Base-by-base conservation (phyloP, 2,329 filamentous ascomycete genomes). In the Sporothrix pallida region DNA sequence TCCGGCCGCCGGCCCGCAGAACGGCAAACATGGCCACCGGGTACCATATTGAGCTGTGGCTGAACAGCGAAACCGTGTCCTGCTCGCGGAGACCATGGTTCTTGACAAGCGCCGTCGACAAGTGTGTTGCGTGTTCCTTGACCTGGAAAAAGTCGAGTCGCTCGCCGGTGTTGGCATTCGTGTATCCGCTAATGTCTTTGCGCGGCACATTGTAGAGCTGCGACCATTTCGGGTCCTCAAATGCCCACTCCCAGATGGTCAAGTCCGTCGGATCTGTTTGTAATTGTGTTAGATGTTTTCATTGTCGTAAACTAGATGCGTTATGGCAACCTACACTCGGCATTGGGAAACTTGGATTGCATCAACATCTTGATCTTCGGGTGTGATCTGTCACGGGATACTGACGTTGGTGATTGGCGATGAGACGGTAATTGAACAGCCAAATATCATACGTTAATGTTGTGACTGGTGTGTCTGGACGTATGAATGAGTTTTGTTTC, bases 1-100 rank as follows among this genome's bases (percentile, higher is more conserved):
- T 85, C 44, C 87, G 84, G 9, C 87, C 88, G 0, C 83, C 81
- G 80, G 83, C 75, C 80, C 71, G 48, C 12, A 69, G 5, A 10
- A 52, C 63, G 4, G 48, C 71, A 54, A 73, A 73, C 71, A 73
- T 73, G 2, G 62, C 62, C 80, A 77, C 76, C 9, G 79, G 79
- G 13, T 75, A 70, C 68, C 68, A 70, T 12, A 70, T 23, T 2
- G 68, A n/a, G 26, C 52, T 58, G 31, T 42, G 68, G 52, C 68
- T 58, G 52, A 70, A 58, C n/a, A 70, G 8, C 9, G 52, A 58
- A 2, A 70, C 31, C 3, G 68, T 70, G n/a, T 70, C 68, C 10
- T 56, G 52, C 52, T 56, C 52, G 52, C 15, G 7, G n/a, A 56
- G 52, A n/a, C 52, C n/a, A 26, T 56, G n/a, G 52, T 23, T 9